Conservation (phyloP, 768 basidiomycete species). For the Mycena sanguinolenta region DNA sequence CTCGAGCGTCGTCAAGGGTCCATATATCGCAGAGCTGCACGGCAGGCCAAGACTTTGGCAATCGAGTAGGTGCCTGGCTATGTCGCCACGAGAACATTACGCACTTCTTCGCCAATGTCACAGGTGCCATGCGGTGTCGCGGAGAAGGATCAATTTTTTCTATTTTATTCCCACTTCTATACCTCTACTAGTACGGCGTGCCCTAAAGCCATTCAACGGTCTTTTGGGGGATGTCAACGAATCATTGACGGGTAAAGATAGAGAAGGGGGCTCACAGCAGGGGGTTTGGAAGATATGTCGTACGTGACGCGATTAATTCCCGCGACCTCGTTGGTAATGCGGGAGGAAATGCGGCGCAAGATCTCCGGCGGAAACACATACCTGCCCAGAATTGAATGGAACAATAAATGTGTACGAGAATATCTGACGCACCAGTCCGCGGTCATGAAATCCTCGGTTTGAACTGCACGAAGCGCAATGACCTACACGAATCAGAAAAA, state of each 20-base stretch:
- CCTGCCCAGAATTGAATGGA: conserved; percentile 56
- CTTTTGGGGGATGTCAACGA: conserved; percentile 9
- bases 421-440: conserved; percentile 86
- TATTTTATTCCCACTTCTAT: conserved; percentile 9
- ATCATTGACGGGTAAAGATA: conserved; percentile 6
- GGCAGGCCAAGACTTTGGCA: background rate
- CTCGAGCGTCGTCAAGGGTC: background rate
- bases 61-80: background rate
- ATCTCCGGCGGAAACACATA: conserved; percentile 96
- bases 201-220: conserved; percentile 31
- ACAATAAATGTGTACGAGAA: conserved; percentile 13
- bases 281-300: conserved; percentile 98
- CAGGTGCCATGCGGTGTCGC: conserved; percentile 1
- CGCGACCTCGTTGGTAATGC: conserved; percentile 97
- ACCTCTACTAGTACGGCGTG: background rate
- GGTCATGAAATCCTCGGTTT: conserved; percentile 99
- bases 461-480: conserved; percentile 93
- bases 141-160: background rate
- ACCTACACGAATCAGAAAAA: conserved; percentile 62
- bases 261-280: conserved; percentile 74
- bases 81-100: background rate
- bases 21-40: background rate
- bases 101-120: background rate
- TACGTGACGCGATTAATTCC: conserved; percentile 98
- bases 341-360: conserved; percentile 90